Evolutionary conservation across 192 early-diverging fungal genomes (phyloP), one percentile per base, ranked within the genome.

Genomic region (Cetraspora pellucida): DNA sequence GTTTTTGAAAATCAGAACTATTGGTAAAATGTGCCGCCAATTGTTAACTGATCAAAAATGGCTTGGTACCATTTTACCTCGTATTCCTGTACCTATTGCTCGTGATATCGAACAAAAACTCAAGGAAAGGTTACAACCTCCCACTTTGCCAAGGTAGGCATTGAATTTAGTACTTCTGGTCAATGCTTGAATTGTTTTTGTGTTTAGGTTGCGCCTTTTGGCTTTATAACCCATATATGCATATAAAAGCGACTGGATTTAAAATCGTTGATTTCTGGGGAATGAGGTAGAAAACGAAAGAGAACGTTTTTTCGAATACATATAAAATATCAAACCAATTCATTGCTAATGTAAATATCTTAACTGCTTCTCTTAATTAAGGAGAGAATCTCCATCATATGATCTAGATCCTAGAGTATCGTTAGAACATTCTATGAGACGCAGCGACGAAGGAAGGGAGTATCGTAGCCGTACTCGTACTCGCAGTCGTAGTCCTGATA

Each of bases 51-150:
- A 94, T 3, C 84, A 87, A 76, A 95, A 95, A 80, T 95, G 89
- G 81, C 76, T 89, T 23, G 92, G 92, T 5, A 93, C 92, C 10
- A 93, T 95, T 54, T 72, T 95, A 25, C 94, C 94, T 17, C 85
- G 94, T 61, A 95, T 95, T 72, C 94, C 94, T 0, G 90, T 94
- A 1, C 88, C 91, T 10, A 90, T 95, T 74, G 92, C 91, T 17
- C 85, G 92, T 25, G 91, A 93, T 50, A 80, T 95, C 50, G 87
- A 89, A 57, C 78, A 85, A 55, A 93, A 93, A 57, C 58, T 95
- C 45, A 82, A 85, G 23, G 74, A 64, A 57, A 50, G 21, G 10
- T 64, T 45, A 27, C 58, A 65, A 76, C 74, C 74, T 21, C 28
- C 8, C 9, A 14, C 60, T 31, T n/a, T 25, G 23, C 49, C 47